Conservation (phyloP, 495 filamentous ascomycete species). For the Barbatosphaeria neglecta region DNA sequence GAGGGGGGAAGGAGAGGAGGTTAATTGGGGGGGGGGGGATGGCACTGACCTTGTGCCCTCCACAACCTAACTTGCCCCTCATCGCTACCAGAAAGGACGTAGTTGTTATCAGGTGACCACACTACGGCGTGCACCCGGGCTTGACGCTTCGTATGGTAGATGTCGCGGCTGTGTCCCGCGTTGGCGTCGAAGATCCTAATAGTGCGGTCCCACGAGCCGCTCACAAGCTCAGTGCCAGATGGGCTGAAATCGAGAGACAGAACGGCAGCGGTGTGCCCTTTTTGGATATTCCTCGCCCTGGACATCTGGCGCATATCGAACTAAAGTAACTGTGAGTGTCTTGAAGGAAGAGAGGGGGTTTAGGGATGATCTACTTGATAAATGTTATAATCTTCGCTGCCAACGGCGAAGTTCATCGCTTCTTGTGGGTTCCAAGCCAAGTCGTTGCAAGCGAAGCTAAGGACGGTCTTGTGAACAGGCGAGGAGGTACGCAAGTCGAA, state of each 20-base stretch:
- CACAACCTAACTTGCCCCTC: slow-evolving; percentile 77
- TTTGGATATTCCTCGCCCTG: slow-evolving; percentile 56
- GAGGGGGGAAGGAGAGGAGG: no score
- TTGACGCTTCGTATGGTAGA: slow-evolving; percentile 92
- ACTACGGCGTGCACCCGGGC: slow-evolving; percentile 35
- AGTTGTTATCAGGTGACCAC: slow-evolving; percentile 16
- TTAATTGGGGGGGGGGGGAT: no score
- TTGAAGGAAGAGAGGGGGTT: background rate
- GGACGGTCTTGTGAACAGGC: slow-evolving; percentile 64
- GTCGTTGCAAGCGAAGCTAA: slow-evolving; percentile 73
- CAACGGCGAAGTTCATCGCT: slow-evolving; percentile 79
- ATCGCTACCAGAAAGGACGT: slow-evolving; percentile 62
- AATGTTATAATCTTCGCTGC: slow-evolving; percentile 63
- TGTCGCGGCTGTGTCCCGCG: slow-evolving; percentile 74
- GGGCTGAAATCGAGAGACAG: slow-evolving; percentile 96
- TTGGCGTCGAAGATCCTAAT: slow-evolving; percentile 65
- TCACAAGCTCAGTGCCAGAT: slow-evolving; percentile 87
- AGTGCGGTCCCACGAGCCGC: slow-evolving; percentile 56
- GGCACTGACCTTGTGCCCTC: slow-evolving; percentile 25
- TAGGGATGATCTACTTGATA: slow-evolving; percentile 9
- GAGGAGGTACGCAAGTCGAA: slow-evolving; percentile 38
- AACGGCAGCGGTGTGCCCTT: slow-evolving; percentile 90
- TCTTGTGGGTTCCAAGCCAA: slow-evolving; percentile 67
- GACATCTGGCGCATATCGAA: slow-evolving; percentile 83
- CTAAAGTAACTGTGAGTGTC: slow-evolving; percentile 18